Base-by-base conservation (phyloP, 1,284 basidiomycete species). In the Cutaneotrichosporon mucoides region DNA sequence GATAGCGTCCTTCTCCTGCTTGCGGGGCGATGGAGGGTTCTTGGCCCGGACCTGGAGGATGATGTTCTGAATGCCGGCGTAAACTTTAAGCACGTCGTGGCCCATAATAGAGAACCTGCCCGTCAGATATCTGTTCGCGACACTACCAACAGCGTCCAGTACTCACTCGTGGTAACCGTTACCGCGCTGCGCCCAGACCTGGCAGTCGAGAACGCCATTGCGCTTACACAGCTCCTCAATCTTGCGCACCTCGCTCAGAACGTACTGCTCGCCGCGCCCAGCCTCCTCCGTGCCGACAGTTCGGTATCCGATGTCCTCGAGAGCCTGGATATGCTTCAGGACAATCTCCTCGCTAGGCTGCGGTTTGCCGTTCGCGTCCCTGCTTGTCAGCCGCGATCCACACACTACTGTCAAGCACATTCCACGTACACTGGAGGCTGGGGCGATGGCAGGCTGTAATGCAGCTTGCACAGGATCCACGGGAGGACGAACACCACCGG, bases 201-300 rank as follows among this genome's bases (percentile, higher is more conserved):
- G 90, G 69, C 92, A 92, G 69, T 92, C 82, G 40, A 93, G 76
- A 61, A 87, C 80, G 40, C 79, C 81, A 82, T 78, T 62, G 35
- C 77, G 76, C 40, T 88, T 83, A 69, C 90, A 93, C 58, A 85
- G 75, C 24, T 76, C 73, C 66, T 84, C 81, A 33, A 92, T 75
- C 45, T 80, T 79, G 59, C 85, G 78, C 2, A 88, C 87, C 68
- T 88, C 83, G 47, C 82, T 76, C 16, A 88, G 72, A 81, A 96
- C 86, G 86, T 92, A 97, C 43, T 83, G 79, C 68, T 97, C 93
- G 5, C 89, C 92, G 35, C 85, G 77, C 0, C 90, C 86, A 78
- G 97, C 92, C 74, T 97, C 90, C 44, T 83, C 82, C 0, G 93
- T 95, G 1, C 95, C 95, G 13, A 96, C 90, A 0, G 90, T 95